Evolutionary conservation across 441 rosid species (phyloP), one percentile per base, ranked within the genome.

Genomic region (Adansonia gregorii): DNA sequence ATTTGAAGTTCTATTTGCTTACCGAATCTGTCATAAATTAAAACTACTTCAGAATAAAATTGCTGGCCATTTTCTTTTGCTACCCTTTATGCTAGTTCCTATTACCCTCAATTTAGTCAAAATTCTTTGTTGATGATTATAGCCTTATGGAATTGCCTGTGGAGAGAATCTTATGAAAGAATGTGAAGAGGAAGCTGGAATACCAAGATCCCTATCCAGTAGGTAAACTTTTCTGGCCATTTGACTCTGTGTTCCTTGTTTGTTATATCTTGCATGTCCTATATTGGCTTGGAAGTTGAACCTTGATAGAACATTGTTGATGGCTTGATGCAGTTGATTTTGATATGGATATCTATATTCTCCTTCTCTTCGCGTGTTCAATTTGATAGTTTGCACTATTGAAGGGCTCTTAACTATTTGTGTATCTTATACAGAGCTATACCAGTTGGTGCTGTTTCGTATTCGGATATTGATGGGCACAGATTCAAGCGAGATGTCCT

Each of bases 141-240:
- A 94, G 98, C 95, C 97, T 71, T 89, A 88, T 75, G 97, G 88
- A 82, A 86, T 93, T 71, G 77, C 94, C 75, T 93, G 93, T 54
- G 88, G 90, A 65, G 93, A 90, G 76, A 93, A 94, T 83, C 39
- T 94, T 75, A 85, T 89, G 3, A 94, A 93, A 88, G 97, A 94
- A 89, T 94, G 98, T 35, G 93, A 93, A 78, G 97, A 93, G 82
- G 98, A 94, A 84, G 98, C 98, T 19, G 95, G 97, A 65, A 93
- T 93, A 73, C 89, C 93, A 45, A 79, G 73, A 83, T 76, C 84
- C 76, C 85, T 92, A 72, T 87, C 95, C 27, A 52, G 72, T 43
- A 73, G 88, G 97, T 93, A 84, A 77, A 71, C 80, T 79, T 69
- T 69, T 69, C 67, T 20, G 2, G n/a, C 75, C 60, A 70, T 54